Evolutionary conservation across 2,329 filamentous ascomycete species (phyloP).

Genomic region (Xenosphaeropsis pyriputrescens): DNA sequence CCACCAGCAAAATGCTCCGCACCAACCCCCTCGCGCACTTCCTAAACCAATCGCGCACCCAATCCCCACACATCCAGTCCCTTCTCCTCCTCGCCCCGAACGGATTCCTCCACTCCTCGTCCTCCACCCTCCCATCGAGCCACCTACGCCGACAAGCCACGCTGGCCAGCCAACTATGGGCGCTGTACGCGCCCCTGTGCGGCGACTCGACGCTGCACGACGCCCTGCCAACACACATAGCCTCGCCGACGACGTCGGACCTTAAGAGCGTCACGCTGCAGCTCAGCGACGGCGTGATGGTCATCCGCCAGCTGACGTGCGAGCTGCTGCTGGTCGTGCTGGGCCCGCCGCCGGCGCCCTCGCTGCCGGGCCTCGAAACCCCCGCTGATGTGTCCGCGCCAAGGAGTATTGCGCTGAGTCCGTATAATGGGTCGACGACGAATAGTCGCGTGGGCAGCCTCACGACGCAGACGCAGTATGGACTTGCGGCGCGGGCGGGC

Average conservation of each 20-base stretch:
- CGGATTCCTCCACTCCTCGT: constrained; percentile 49
- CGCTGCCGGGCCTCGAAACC: neutral
- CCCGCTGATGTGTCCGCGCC: neutral
- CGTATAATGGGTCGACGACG: neutral
- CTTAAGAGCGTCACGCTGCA: constrained; percentile 25
- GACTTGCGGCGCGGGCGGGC: neutral
- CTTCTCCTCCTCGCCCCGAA: constrained; percentile 43
- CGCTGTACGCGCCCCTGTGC: constrained; percentile 32
- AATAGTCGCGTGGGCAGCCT: neutral
- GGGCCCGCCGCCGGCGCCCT: constrained; percentile 24
- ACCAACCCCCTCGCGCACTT: constrained; percentile 50
- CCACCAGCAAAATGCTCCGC: constrained; percentile 29
- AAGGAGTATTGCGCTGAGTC: neutral
- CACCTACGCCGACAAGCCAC: constrained; percentile 47
- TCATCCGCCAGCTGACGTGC: constrained; percentile 41
- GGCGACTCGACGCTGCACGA: constrained; percentile 25
- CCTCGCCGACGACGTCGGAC: constrained; percentile 2
- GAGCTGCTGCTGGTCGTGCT: constrained; percentile 48
- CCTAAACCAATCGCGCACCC: constrained; percentile 39
- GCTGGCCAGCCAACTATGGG: constrained; percentile 46
- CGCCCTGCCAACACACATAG: constrained; percentile 22
- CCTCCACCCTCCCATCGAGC: constrained; percentile 37
- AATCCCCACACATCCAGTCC: constrained; percentile 34
- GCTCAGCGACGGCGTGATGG: constrained; percentile 36
- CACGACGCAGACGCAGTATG: constrained; percentile 1